Evolutionary conservation across 768 basidiomycete species (phyloP).

Genomic region (Psilocybe subaeruginosa): DNA sequence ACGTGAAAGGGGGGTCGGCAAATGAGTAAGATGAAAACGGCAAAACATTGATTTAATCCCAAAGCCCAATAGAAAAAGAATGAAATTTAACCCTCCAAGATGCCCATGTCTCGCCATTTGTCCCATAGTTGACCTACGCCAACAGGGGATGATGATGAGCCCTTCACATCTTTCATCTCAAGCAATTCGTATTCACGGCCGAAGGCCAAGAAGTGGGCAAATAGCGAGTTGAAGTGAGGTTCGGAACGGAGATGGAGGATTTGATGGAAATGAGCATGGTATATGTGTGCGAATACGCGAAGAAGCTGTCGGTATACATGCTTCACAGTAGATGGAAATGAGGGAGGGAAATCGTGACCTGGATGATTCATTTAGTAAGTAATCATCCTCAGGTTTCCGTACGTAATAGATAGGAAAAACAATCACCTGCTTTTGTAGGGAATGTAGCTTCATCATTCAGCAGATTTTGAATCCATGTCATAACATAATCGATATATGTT

Average conservation of each 20-base stretch:
- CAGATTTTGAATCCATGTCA: conserved; percentile 97
- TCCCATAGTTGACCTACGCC: conserved; percentile 86
- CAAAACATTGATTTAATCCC: neutral
- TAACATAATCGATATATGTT: conserved; percentile 98
- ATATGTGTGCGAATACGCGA: conserved; percentile 97
- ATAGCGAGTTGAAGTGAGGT: conserved; percentile 95
- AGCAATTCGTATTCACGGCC: conserved; percentile 93
- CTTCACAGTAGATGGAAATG: conserved; percentile 89
- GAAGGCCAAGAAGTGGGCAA: conserved; percentile 97
- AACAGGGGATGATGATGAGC: conserved; percentile 59
- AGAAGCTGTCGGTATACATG: conserved; percentile 97
- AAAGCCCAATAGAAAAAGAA: conserved; percentile 6
- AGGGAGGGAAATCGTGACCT: conserved; percentile 90
- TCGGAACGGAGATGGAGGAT: conserved; percentile 95
- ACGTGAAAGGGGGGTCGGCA: neutral
- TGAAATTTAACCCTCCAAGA: conserved; percentile 51
- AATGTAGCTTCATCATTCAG: conserved; percentile 92
- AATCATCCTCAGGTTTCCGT: neutral
- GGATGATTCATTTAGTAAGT: neutral
- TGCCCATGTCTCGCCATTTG: conserved; percentile 90
- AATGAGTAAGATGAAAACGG: neutral
- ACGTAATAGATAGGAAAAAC: neutral
- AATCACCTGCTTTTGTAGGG: conserved; percentile 92
- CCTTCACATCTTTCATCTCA: conserved; percentile 88
- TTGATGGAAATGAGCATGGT: conserved; percentile 91